Base-by-base conservation (phyloP, 805 yeast species). In the Candida silvatica region DNA sequence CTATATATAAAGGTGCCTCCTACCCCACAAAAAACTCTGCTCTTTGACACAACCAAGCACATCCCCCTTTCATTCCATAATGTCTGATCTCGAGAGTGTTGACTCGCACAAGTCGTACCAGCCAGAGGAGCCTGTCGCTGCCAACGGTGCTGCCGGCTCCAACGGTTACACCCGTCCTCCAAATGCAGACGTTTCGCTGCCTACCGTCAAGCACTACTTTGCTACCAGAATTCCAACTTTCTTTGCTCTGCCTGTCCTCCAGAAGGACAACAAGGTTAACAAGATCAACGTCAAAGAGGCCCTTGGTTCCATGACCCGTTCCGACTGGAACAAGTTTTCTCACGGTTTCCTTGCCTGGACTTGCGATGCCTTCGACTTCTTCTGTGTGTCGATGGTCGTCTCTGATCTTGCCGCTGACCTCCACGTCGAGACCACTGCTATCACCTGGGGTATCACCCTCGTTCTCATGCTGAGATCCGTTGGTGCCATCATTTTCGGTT, bases 401-500 rank as follows among this genome's bases (percentile, higher is more conserved):
- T 14, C 61, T 1, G 51, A 41, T 11, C 61, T 72, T 40, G 73
- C 77, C n/a, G 35, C 51, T 16, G 44, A 51, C 23, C 55, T 71
- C 14, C 52, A 55, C 16, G 52, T 46, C 4, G 36, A 58, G 8
- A 64, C 65, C 27, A 66, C 56, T 32, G 64, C 62, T 31, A 53
- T 72, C 34, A 64, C 74, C 5, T 72, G 74, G 78, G 71, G 40
- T 16, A 40, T 44, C n/a, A 44, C 48, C 12, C 29, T 72, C 40
- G 78, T 72, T 20, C 59, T 72, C n/a, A 72, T 72, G 79, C 58
- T 72, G 37, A 59, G 79, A 50, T 64, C 76, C 2, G 68, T 71
- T 17, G 79, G 79, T 31, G 75, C 77, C 1, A 41, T 68, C 7
- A 49, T 66, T 11, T 70, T 72, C 46, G 78, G 78, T 24, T 49